These are phyloP conservation scores for Clitopilus hobsonii DNA, from an alignment of 768 basidiomycete genomes.

Conservation along the genomic window DNA sequence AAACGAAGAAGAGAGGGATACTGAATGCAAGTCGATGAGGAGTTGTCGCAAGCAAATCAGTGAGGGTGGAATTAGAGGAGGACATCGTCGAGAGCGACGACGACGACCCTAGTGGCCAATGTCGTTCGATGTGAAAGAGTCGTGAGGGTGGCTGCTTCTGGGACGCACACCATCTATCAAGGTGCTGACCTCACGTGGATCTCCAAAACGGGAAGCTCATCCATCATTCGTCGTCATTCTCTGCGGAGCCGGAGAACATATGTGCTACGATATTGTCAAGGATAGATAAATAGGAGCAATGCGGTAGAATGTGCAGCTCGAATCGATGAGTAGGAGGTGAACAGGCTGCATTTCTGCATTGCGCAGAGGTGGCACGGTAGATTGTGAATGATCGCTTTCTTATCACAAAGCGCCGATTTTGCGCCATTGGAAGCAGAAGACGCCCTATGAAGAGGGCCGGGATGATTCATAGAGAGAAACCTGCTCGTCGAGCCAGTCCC, in stretches of 20 bases:
- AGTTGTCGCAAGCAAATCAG: constrained; percentile 40
- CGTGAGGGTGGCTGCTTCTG: neutral
- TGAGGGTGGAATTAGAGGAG: constrained; percentile 18
- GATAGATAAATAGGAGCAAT: too few relatives aligned
- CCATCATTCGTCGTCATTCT: neutral
- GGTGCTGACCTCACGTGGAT: neutral
- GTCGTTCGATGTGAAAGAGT: constrained; percentile 1
- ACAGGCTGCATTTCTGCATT: too few relatives aligned
- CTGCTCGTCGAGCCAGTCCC: constrained; percentile 32
- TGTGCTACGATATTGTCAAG: too few relatives aligned
- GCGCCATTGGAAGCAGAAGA: too few relatives aligned
- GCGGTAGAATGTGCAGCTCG: neutral
- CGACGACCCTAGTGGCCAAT: constrained; percentile 3
- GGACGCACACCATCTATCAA: neutral
- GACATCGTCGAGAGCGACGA: constrained; percentile 11
- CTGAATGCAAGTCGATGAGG: constrained; percentile 52
- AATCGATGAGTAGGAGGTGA: neutral
- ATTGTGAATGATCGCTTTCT: too few relatives aligned
- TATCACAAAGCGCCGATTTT: too few relatives aligned
- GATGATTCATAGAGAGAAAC: neutral
- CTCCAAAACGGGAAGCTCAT: neutral
- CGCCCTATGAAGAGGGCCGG: too few relatives aligned
- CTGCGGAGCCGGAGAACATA: neutral
- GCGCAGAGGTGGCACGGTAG: too few relatives aligned
- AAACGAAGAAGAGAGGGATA: constrained; percentile 56